These are phyloP conservation scores for Bryum argenteum DNA, from an alignment of 225 moss, liverwort and hornwort species.

Conservation along the genomic window DNA sequence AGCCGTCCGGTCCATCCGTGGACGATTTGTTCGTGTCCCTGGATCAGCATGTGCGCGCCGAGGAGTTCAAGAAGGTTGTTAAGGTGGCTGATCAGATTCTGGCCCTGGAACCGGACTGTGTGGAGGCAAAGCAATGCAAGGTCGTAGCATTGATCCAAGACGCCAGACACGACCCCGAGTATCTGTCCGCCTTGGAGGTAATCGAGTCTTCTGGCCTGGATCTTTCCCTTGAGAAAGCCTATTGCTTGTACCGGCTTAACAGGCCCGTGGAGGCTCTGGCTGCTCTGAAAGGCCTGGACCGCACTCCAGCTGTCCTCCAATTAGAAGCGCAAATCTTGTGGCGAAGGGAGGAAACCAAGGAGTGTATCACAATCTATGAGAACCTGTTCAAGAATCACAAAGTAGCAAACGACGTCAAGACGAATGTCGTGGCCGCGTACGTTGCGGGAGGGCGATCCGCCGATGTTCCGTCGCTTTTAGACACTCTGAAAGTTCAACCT, in stretches of 20 bases:
- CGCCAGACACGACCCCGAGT: constrained; percentile 49
- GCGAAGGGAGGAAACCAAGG: constrained; percentile 68
- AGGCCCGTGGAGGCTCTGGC: constrained; percentile 67
- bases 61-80: constrained; percentile 72
- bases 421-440: constrained; percentile 90
- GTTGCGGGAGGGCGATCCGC: constrained; percentile 76
- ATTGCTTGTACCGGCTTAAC: constrained; percentile 82
- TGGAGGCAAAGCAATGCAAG: constrained; percentile 90
- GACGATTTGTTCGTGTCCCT: constrained; percentile 76
- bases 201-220: constrained; percentile 64
- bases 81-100: constrained; percentile 86
- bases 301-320: constrained; percentile 66
- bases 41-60: constrained; percentile 69
- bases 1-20: constrained; percentile 64
- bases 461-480: constrained; percentile 82
- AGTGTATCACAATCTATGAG: constrained; percentile 72
- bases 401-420: constrained; percentile 85
- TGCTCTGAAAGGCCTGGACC: constrained; percentile 61
- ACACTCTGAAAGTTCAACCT: constrained; percentile 67
- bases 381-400: constrained; percentile 66
- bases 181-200: constrained; percentile 65
- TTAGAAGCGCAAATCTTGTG: constrained; percentile 91
- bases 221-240: constrained; percentile 78
- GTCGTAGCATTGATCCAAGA: constrained; percentile 83
- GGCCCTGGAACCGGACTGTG: constrained; percentile 64